These are phyloP conservation scores for Xylaria acuta DNA, from an alignment of 495 filamentous ascomycete species.

Conservation along the genomic window DNA sequence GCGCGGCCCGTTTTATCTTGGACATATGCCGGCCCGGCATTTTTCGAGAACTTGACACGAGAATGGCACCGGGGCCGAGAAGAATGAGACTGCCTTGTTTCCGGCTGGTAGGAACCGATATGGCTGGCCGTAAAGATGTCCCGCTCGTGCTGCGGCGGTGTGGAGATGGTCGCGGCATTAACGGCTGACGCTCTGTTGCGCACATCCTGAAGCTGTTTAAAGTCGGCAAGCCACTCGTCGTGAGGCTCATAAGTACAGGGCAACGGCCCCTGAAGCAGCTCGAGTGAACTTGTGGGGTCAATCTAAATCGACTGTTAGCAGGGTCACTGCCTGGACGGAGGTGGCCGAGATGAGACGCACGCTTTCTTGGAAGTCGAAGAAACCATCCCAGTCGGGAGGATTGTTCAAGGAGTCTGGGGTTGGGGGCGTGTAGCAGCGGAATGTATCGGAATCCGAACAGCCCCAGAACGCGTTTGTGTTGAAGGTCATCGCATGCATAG, in stretches of 20 bases:
- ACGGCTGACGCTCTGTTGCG: not conserved
- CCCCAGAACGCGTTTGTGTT: slow-evolving; percentile 6
- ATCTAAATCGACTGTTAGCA: not conserved
- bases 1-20: not conserved
- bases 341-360: not conserved
- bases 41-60: not conserved
- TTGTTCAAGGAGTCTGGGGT: not conserved
- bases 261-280: not conserved
- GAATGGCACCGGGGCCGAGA: not conserved
- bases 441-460: not conserved
- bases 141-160: not conserved
- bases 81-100: no score
- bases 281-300: not conserved
- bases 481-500: not conserved
- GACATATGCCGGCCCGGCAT: no score
- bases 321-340: not conserved
- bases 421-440: not conserved
- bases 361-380: slow-evolving; percentile 9
- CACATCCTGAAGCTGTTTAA: slow-evolving; percentile 3
- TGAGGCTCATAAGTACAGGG: not conserved
- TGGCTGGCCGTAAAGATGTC: not conserved
- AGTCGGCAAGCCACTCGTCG: not conserved
- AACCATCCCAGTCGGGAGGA: not conserved
- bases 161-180: not conserved
- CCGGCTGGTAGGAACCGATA: not conserved